Evolutionary conservation across 2,329 filamentous ascomycete genomes (phyloP).

Genomic region (Calonectria henricotiae): DNA sequence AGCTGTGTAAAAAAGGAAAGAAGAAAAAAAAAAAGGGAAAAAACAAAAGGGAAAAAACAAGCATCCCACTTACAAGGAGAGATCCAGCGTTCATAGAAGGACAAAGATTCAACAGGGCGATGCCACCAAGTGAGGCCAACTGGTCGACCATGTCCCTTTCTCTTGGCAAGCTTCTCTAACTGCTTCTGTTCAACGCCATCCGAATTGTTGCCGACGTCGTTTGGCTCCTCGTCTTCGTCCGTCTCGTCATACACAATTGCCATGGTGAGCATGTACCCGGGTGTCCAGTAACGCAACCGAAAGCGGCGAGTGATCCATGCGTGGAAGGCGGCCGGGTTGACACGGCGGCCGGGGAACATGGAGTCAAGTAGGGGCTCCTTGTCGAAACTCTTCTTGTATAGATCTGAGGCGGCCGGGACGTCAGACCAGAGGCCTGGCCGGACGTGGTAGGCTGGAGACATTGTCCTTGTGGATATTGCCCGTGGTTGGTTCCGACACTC

Average conservation of each 20-base stretch:
- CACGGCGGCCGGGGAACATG: conserved; percentile 54
- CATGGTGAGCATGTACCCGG: conserved; percentile 54
- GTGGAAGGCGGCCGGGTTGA: conserved; percentile 44
- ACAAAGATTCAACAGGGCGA: conserved; percentile 48
- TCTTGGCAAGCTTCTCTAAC: background rate
- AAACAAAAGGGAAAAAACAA: no score
- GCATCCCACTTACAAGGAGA: conserved; percentile 51
- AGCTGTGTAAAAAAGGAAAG: background rate
- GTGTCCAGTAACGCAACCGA: conserved; percentile 55
- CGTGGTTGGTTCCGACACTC: background rate
- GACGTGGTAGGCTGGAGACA: conserved; percentile 49
- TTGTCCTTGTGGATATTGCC: background rate
- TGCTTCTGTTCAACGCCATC: background rate
- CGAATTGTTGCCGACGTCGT: background rate
- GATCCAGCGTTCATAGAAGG: conserved; percentile 55
- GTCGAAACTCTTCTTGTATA: conserved; percentile 55
- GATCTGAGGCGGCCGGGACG: conserved; percentile 45
- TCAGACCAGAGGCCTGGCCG: conserved; percentile 56
- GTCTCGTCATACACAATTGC: conserved; percentile 43
- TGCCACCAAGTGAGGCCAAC: conserved; percentile 59
- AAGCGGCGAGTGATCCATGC: conserved; percentile 53
- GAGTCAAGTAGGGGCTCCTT: conserved; percentile 54
- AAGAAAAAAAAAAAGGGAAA: no score
- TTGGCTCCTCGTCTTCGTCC: conserved; percentile 29
- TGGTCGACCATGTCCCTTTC: conserved; percentile 28